These are phyloP conservation scores for Carex myosuroides DNA, from an alignment of 176 grass and related monocot species.

Conservation along the genomic window DNA sequence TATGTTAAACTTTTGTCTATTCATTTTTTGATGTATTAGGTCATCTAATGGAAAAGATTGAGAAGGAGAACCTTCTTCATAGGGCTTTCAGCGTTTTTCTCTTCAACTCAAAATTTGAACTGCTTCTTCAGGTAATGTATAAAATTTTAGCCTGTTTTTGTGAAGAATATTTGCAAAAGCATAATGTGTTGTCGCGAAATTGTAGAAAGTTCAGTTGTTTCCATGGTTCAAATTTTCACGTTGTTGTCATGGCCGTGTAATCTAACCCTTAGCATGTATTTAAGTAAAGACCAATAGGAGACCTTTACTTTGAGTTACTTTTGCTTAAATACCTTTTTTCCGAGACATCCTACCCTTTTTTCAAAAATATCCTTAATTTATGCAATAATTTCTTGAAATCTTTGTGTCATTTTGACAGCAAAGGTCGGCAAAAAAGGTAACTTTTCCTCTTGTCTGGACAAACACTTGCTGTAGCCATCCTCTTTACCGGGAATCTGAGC, in stretches of 20 bases:
- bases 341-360: background rate
- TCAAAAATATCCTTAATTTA: background rate
- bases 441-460: conserved; percentile 90
- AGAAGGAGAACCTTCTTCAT: conserved; percentile 63
- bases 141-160: background rate
- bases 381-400: background rate
- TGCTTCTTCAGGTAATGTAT: conserved; percentile 64
- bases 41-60: conserved; percentile 94
- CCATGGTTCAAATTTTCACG: background rate
- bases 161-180: background rate
- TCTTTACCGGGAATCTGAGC: conserved; percentile 73
- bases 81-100: conserved; percentile 89
- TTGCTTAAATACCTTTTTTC: background rate
- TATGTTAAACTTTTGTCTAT: background rate
- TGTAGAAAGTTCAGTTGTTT: background rate
- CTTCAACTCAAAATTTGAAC: conserved; percentile 84
- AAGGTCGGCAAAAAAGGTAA: conserved; percentile 82
- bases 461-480: conserved; percentile 93
- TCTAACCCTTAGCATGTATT: background rate
- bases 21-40: conserved; percentile 39
- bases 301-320: background rate
- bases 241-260: background rate
- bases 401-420: conserved; percentile 36
- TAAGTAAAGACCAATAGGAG: background rate
- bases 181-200: background rate